Evolutionary conservation across 768 basidiomycete species (phyloP).

Genomic region (Naganishia antarctica): DNA sequence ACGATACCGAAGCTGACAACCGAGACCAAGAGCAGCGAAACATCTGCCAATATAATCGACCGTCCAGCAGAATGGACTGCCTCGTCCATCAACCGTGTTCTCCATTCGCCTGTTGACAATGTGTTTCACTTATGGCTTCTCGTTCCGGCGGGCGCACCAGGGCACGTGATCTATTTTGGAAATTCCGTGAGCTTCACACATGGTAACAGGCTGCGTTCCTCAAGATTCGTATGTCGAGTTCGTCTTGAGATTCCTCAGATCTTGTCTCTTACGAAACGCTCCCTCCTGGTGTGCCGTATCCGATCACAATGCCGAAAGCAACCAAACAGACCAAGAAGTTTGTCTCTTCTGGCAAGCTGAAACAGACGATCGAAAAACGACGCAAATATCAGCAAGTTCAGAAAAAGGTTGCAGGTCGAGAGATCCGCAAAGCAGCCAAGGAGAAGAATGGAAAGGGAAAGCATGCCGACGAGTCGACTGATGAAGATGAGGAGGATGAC

Average conservation of each 20-base stretch:
- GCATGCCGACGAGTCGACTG: slow-evolving; percentile 36
- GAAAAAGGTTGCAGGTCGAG: slow-evolving; percentile 65
- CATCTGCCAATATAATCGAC: too few relatives aligned
- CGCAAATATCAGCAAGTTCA: slow-evolving; percentile 71
- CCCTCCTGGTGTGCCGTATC: too few relatives aligned
- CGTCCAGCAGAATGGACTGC: too few relatives aligned
- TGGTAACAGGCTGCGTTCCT: too few relatives aligned
- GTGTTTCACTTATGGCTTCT: not conserved
- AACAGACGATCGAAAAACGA: slow-evolving; percentile 77
- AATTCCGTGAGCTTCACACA: not conserved
- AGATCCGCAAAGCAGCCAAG: slow-evolving; percentile 50
- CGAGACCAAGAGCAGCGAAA: too few relatives aligned
- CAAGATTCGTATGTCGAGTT: too few relatives aligned
- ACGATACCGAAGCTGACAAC: too few relatives aligned
- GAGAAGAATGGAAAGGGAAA: slow-evolving; percentile 48
- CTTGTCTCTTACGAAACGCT: too few relatives aligned
- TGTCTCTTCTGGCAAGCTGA: slow-evolving; percentile 78
- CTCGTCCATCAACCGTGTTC: too few relatives aligned
- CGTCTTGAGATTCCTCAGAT: too few relatives aligned
- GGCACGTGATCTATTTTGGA: not conserved
- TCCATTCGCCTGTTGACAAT: not conserved
- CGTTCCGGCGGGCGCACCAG: not conserved
- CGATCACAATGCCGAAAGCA: slow-evolving; percentile 54
- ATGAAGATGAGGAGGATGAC: slow-evolving; percentile 36
- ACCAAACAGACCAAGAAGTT: slow-evolving; percentile 82